A percentile compares a stretch with the other conserved stretches of the same genome.
These are phyloP conservation scores for Coniochaeta sp. DNA, from an alignment of 2,329 filamentous ascomycete species.

Conservation along the genomic window DNA sequence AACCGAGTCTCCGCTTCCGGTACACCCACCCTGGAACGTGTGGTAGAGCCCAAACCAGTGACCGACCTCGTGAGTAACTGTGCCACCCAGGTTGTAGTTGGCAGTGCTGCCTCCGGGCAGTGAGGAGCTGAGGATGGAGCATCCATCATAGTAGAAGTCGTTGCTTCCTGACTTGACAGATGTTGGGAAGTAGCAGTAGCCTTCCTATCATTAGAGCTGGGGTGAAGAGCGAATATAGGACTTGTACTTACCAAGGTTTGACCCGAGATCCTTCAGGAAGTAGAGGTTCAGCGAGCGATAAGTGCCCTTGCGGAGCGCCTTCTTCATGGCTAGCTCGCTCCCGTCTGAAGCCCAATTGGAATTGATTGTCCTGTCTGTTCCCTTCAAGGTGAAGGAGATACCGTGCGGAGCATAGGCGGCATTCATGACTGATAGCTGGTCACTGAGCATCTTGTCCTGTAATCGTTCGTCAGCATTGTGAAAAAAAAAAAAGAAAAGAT, in stretches of 20 bases:
- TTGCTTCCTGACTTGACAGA: slow-evolving; percentile 21
- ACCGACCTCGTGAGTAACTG: slow-evolving; percentile 31
- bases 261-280: slow-evolving; percentile 28
- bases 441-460: slow-evolving; percentile 24
- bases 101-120: slow-evolving; percentile 20
- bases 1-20: slow-evolving; percentile 27
- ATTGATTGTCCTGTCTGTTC: slow-evolving; percentile 33
- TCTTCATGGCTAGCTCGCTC: slow-evolving; percentile 34
- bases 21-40: slow-evolving; percentile 34
- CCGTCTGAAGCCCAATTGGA: slow-evolving; percentile 32
- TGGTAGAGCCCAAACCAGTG: slow-evolving; percentile 37
- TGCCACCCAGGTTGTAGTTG: slow-evolving; percentile 28
- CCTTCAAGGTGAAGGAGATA: slow-evolving; percentile 35
- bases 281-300: slow-evolving; percentile 38
- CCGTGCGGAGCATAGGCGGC: slow-evolving; percentile 31
- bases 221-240: not conserved
- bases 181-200: slow-evolving; percentile 38
- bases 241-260: slow-evolving; percentile 23
- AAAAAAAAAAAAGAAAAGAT: too few relatives aligned
- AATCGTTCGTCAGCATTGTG: not conserved
- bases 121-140: slow-evolving; percentile 18
- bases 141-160: slow-evolving; percentile 19
- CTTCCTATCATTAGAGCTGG: not conserved
- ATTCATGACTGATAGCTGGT: slow-evolving; percentile 39
- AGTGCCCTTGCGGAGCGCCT: slow-evolving; percentile 31